Base-by-base conservation (phyloP, 2,329 filamentous ascomycete genomes). In the Davidsoniella eucalypti region DNA sequence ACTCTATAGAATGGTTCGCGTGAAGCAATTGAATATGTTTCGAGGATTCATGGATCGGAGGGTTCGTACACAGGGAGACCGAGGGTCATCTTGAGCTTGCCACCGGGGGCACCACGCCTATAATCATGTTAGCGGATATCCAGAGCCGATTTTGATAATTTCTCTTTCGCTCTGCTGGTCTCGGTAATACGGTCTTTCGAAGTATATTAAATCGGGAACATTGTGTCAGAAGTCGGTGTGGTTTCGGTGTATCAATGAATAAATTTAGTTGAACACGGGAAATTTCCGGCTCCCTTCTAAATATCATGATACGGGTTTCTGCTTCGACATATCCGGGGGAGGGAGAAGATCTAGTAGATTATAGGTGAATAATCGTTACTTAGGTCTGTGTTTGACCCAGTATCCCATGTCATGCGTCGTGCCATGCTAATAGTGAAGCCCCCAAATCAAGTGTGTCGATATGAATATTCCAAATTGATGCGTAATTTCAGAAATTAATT, bases 81-180 rank as follows among this genome's bases (percentile, higher is more conserved):
- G 73, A 98, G 87, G 71, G 92, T 95, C 92, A 98, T 98, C 85
- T 94, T 96, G 67, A 96, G 85, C 85, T 98, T 98, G 85, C 93
- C 93, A 81, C 92, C 92, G 67, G 88, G 84, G 78, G 87, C 84
- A 84, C 84, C 85, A 80, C 87, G 78, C 59, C 78, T 82, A 61
- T 57, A 61, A 58, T 47, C 52, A 54, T 53, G 58, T 59, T 53
- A 63, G 69, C 60, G 69, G 64, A 61, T 45, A 18, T 9, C 33
- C 14, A 41, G 12, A 33, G 14, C 16, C 39, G 18, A 50, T 52
- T 44, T 54, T 45, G 47, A 18, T n/a, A 50, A 23, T 44, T 4
- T 10, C 43, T 18, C 12, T 18, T 44, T 12, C 39, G 12, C 21
- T 44, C 21, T 18, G 5, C 23, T 16, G 16, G 43, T 6, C 21